These are phyloP conservation scores for Lolium perenne DNA, from an alignment of 176 grass and related monocot genomes.

Conservation along the genomic window DNA sequence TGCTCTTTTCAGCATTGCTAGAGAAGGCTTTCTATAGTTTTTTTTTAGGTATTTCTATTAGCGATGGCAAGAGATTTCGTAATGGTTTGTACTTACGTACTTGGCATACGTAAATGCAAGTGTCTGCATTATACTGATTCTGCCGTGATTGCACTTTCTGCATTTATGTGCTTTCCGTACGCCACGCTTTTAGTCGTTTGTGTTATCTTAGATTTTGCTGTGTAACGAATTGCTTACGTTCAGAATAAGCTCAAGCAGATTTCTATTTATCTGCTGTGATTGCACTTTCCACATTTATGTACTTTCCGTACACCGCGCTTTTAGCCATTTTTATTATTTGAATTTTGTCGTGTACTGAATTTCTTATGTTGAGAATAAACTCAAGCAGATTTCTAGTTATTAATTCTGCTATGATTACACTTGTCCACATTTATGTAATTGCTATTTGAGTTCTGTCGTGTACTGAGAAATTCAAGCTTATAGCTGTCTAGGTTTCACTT, in stretches of 20 bases:
- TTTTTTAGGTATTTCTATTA: slow-evolving; percentile 13
- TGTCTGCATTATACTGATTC: neutral
- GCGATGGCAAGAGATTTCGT: neutral
- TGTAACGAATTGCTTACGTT: neutral
- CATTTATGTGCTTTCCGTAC: neutral
- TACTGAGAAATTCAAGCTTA: slow-evolving; percentile 16
- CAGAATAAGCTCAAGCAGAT: neutral
- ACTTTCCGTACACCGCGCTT: neutral
- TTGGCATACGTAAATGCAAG: slow-evolving; percentile 34
- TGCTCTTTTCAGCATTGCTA: slow-evolving; percentile 3
- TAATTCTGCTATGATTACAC: neutral
- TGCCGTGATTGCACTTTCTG: neutral
- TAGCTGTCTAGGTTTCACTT: slow-evolving; percentile 17
- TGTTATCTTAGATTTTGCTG: neutral
- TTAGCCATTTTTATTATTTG: neutral
- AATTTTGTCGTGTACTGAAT: slow-evolving; percentile 24
- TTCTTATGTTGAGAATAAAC: neutral
- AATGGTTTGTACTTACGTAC: neutral
- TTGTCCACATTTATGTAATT: neutral
- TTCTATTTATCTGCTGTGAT: no score
- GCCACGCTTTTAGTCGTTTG: neutral
- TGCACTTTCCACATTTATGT: neutral
- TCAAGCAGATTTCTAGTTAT: neutral
- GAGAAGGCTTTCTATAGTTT: slow-evolving; percentile 10
- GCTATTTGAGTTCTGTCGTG: slow-evolving; percentile 10